These are phyloP conservation scores for Hapsidospora chrysogenum DNA, from an alignment of 495 filamentous ascomycete genomes.

Conservation along the genomic window DNA sequence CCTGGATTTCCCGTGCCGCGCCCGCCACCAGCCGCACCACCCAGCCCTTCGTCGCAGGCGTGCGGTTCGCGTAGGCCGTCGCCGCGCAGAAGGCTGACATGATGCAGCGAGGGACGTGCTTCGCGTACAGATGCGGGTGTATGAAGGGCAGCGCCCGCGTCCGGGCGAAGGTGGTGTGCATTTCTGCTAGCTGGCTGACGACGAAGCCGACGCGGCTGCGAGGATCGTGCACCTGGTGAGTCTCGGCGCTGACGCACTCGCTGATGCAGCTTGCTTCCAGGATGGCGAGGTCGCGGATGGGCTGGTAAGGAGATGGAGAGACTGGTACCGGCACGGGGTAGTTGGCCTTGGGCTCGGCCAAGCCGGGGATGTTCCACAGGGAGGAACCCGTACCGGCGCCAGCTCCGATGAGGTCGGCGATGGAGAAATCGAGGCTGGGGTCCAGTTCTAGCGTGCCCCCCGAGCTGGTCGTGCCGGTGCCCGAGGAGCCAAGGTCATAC, in stretches of 20 bases:
- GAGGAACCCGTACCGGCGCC: conserved; percentile 1
- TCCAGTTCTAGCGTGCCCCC: neutral
- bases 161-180: neutral
- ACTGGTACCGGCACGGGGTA: conserved; percentile 3
- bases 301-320: neutral
- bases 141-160: conserved; percentile 1
- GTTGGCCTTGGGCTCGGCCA: conserved; percentile 5
- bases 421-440: conserved; percentile 4
- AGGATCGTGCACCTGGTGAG: conserved; percentile 1
- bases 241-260: conserved; percentile 1
- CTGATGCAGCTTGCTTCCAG: neutral
- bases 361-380: conserved; percentile 1
- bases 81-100: conserved; percentile 13
- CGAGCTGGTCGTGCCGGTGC: no score
- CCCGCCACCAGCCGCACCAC: conserved; percentile 13
- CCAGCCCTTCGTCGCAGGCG: conserved; percentile 10
- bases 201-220: conserved; percentile 2
- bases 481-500: no score
- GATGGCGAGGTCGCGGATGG: conserved; percentile 1
- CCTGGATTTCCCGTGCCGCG: conserved; percentile 9
- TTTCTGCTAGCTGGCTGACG: neutral
- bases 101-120: conserved; percentile 14
- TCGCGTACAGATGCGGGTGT: conserved; percentile 9
- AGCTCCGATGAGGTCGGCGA: conserved; percentile 3
- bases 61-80: conserved; percentile 16